phyloP scores from a whole-genome alignment of 345 rosid species.

The Melastoma malabathricum region DNA sequence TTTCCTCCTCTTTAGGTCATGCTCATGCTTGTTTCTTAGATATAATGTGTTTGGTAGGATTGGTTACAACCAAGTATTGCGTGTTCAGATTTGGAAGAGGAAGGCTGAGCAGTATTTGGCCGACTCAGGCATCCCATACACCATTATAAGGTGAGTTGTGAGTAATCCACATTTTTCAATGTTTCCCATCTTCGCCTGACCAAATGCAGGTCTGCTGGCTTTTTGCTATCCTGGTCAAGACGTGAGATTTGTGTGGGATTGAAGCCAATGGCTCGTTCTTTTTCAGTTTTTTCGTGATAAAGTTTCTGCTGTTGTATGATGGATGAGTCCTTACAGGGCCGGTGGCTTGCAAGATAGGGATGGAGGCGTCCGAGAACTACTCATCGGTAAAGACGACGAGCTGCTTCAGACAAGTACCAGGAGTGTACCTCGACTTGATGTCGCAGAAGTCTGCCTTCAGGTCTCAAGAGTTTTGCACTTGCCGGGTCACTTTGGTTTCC shows the following conservation, averaged over 20 bases:
- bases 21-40: no score
- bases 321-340: slow-evolving; percentile 40
- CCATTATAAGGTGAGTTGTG: slow-evolving; percentile 61
- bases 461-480: slow-evolving; percentile 11
- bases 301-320: not conserved
- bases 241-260: no score
- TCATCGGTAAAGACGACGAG: slow-evolving; percentile 84
- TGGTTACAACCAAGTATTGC: no score
- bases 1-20: no score
- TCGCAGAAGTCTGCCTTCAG: slow-evolving; percentile 87
- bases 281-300: no score
- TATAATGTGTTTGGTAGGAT: no score
- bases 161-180: slow-evolving; percentile 1
- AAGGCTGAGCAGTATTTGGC: slow-evolving; percentile 97
- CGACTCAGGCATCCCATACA: slow-evolving; percentile 83
- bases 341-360: slow-evolving; percentile 91
- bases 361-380: slow-evolving; percentile 71
- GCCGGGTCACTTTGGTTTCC: no score
- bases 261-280: no score
- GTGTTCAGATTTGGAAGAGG: slow-evolving; percentile 82
- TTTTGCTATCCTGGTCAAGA: no score
- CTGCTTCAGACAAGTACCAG: slow-evolving; percentile 77
- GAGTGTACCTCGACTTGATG: slow-evolving; percentile 65
- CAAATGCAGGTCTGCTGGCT: no score
- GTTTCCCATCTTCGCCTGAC: not conserved